A percentile compares a stretch with the other conserved stretches of the same genome.
phyloP scores from a whole-genome alignment of 1,284 basidiomycete genomes.

The Apiotrichum akiyoshidainum region DNA sequence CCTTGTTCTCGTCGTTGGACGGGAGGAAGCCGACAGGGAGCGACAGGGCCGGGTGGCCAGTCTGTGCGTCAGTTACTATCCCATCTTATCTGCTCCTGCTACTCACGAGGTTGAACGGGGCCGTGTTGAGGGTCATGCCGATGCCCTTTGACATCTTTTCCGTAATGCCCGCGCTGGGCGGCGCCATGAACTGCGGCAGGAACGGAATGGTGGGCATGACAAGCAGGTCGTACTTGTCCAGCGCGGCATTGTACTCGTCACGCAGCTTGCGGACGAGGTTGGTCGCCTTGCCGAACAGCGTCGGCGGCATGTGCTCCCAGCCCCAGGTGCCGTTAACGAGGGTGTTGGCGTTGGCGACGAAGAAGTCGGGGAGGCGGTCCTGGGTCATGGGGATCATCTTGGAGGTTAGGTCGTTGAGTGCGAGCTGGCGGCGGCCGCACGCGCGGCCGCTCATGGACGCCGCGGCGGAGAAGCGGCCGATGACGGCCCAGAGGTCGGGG shows the following conservation, averaged over 20 bases:
- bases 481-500: slow-evolving; percentile 24
- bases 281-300: slow-evolving; percentile 29
- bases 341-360: slow-evolving; percentile 9
- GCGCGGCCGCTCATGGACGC: slow-evolving; percentile 37
- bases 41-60: slow-evolving; percentile 46
- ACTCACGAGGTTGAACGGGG: slow-evolving; percentile 36
- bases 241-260: slow-evolving; percentile 50
- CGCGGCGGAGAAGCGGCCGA: slow-evolving; percentile 33
- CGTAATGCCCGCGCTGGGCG: slow-evolving; percentile 7
- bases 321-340: slow-evolving; percentile 28
- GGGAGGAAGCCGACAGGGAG: slow-evolving; percentile 47
- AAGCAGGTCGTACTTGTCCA: slow-evolving; percentile 52
- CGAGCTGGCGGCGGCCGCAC: slow-evolving; percentile 46
- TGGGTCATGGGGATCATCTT: slow-evolving; percentile 52
- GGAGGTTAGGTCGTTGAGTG: slow-evolving; percentile 50
- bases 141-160: slow-evolving; percentile 27
- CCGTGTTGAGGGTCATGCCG: slow-evolving; percentile 31
- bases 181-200: slow-evolving; percentile 22
- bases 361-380: slow-evolving; percentile 49
- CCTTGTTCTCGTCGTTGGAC: slow-evolving; percentile 34
- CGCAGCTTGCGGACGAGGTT: slow-evolving; percentile 50
- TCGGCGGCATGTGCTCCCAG: slow-evolving; percentile 26
- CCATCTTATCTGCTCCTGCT: neutral
- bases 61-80: slow-evolving; percentile 20
- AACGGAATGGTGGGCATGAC: slow-evolving; percentile 53